Conservation (phyloP, 2,329 filamentous ascomycete genomes). For the Epichloe gansuensis region DNA sequence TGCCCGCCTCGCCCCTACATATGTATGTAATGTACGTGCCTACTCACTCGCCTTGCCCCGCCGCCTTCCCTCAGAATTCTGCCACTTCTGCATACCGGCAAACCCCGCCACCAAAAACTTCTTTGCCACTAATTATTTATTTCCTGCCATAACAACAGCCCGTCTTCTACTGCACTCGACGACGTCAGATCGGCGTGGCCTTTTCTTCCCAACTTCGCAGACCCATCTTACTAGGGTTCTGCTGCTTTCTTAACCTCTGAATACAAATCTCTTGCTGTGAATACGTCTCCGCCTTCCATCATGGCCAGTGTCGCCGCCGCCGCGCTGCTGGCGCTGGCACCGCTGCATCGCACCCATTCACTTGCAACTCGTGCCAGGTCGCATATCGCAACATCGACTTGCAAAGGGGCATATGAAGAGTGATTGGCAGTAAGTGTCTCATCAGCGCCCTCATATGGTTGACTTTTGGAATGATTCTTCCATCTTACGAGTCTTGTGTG, state of each 20-base stretch:
- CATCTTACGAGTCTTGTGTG: not conserved
- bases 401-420: constrained; percentile 93
- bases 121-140: constrained; percentile 14
- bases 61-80: not conserved
- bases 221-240: not conserved
- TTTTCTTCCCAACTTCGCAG: not conserved
- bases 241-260: not conserved
- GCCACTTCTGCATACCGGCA: not conserved
- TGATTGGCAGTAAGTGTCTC: constrained; percentile 83
- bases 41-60: not conserved
- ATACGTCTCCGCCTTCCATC: constrained; percentile 6
- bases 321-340: constrained; percentile 19
- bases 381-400: constrained; percentile 90
- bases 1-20: too few species aligned
- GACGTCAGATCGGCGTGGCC: not conserved
- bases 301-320: constrained; percentile 35
- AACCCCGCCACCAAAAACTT: constrained; percentile 17
- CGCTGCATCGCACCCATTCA: constrained; percentile 67
- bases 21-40: not conserved
- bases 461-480: not conserved
- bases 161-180: not conserved
- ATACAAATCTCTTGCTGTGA: not conserved
- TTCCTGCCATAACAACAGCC: constrained; percentile 4
- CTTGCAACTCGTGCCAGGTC: constrained; percentile 96
- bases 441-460: not conserved